phyloP scores from a whole-genome alignment of 2,329 filamentous ascomycete species.

The Cadophora gregata region DNA sequence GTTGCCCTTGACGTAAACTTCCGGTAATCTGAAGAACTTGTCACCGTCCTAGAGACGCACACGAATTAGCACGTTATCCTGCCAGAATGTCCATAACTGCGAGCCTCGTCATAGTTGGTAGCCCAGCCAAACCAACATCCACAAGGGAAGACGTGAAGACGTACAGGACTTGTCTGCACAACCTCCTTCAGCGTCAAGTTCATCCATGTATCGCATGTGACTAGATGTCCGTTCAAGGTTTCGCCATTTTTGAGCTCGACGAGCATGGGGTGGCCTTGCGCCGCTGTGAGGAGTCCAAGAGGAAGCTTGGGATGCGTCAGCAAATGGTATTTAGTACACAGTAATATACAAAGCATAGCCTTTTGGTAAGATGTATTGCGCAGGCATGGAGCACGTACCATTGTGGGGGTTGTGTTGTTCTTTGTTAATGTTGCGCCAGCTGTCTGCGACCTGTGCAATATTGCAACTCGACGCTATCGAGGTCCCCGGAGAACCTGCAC shows the following conservation, averaged over 20 bases:
- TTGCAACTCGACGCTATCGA: not conserved
- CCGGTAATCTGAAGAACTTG: slow-evolving; percentile 88
- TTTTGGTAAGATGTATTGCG: not conserved
- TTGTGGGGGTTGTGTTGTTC: not conserved
- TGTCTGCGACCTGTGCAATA: not conserved
- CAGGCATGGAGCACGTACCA: not conserved
- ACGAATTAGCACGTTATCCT: slow-evolving; percentile 17
- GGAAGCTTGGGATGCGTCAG: slow-evolving; percentile 57
- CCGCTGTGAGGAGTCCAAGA: slow-evolving; percentile 87
- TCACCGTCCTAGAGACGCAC: slow-evolving; percentile 75
- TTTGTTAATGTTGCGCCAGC: not conserved
- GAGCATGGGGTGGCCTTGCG: slow-evolving; percentile 97
- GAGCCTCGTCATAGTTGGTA: too few relatives aligned
- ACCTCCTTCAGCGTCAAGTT: slow-evolving; percentile 97
- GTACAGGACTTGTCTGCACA: slow-evolving; percentile 86
- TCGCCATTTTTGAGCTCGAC: slow-evolving; percentile 98
- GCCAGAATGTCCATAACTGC: not conserved
- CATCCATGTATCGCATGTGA: slow-evolving; percentile 99
- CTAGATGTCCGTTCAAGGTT: slow-evolving; percentile 93
- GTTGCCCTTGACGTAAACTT: slow-evolving; percentile 96
- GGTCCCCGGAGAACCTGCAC: not conserved
- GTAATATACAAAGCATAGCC: not conserved
- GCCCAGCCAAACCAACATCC: not conserved
- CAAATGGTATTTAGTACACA: not conserved
- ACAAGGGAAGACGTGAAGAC: slow-evolving; percentile 41